These are phyloP conservation scores for Conticribra guillardii DNA, from an alignment of 108 stramenopile genomes.

Conservation along the genomic window DNA sequence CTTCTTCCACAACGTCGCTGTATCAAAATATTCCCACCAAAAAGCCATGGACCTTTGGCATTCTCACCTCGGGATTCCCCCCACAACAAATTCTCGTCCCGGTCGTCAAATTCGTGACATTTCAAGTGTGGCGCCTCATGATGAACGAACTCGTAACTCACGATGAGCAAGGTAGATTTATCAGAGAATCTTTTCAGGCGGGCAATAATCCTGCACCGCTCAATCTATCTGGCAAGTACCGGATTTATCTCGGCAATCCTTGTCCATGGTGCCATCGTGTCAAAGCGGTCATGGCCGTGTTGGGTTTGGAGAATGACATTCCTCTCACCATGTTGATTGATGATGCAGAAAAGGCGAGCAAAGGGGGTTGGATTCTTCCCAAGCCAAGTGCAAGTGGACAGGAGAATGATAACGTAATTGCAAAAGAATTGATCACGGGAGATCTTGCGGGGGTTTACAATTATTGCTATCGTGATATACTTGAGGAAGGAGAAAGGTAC, in stretches of 20 bases:
- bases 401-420: constrained; percentile 4
- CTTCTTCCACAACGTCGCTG: constrained; percentile 10
- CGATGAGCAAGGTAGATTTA: constrained; percentile 47
- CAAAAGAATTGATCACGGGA: constrained; percentile 37
- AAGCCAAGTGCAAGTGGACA: constrained; percentile 14
- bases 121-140: constrained; percentile 55
- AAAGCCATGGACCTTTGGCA: constrained; percentile 52
- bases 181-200: constrained; percentile 54
- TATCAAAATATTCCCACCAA: constrained; percentile 37
- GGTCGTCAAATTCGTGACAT: constrained; percentile 52
- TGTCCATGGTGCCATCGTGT: constrained; percentile 86
- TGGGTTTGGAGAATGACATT: constrained; percentile 52
- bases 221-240: constrained; percentile 66
- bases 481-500: constrained; percentile 49
- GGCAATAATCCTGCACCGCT: constrained; percentile 46
- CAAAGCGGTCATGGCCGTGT: constrained; percentile 54
- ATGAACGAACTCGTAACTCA: constrained; percentile 58
- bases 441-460: constrained; percentile 57
- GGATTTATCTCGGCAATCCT: constrained; percentile 91
- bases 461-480: constrained; percentile 53
- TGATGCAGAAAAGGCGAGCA: constrained; percentile 82
- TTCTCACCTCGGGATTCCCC: constrained; percentile 55
- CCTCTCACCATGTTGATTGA: constrained; percentile 73
- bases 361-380: constrained; percentile 86
- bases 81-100: constrained; percentile 58